These are phyloP conservation scores for Aspergillus puulaauensis DNA, from an alignment of 2,329 filamentous ascomycete genomes.

Conservation along the genomic window DNA sequence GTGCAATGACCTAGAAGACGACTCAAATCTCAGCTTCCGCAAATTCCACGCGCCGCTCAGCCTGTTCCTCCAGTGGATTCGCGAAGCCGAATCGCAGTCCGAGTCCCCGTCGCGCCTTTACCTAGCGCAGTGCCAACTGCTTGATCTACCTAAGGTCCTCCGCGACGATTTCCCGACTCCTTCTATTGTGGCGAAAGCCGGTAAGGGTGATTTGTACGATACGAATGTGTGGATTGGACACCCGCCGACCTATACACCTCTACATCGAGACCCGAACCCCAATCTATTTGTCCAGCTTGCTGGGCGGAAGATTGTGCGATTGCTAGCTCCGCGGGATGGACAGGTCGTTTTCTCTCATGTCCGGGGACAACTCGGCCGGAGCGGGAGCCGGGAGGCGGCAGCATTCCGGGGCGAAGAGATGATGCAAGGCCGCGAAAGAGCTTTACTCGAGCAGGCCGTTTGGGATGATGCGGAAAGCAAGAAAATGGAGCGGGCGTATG, in stretches of 20 bases:
- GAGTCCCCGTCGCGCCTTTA: constrained; percentile 59
- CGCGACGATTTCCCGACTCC: constrained; percentile 68
- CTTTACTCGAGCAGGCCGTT: constrained; percentile 64
- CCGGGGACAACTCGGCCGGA: constrained; percentile 39
- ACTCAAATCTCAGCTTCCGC: constrained; percentile 36
- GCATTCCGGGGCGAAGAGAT: constrained; percentile 77
- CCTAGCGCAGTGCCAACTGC: constrained; percentile 76
- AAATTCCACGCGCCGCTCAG: constrained; percentile 53
- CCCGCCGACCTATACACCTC: constrained; percentile 82
- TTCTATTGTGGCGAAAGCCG: constrained; percentile 59
- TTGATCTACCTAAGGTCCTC: constrained; percentile 64
- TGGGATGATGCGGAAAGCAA: constrained; percentile 55
- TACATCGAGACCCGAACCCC: constrained; percentile 91
- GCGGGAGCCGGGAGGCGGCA: constrained; percentile 35
- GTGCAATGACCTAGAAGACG: not conserved
- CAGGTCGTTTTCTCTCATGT: constrained; percentile 60
- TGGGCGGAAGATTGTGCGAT: constrained; percentile 69
- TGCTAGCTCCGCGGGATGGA: constrained; percentile 67
- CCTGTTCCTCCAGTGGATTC: constrained; percentile 61
- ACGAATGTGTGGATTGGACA: constrained; percentile 86
- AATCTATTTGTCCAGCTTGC: constrained; percentile 87
- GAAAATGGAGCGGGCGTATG: constrained; percentile 22
- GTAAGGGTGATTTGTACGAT: constrained; percentile 81
- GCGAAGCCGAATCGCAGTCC: constrained; percentile 22
- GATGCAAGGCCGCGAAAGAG: constrained; percentile 79